Conservation (phyloP, 805 yeast genomes). For the Nakazawaea pomicola region DNA sequence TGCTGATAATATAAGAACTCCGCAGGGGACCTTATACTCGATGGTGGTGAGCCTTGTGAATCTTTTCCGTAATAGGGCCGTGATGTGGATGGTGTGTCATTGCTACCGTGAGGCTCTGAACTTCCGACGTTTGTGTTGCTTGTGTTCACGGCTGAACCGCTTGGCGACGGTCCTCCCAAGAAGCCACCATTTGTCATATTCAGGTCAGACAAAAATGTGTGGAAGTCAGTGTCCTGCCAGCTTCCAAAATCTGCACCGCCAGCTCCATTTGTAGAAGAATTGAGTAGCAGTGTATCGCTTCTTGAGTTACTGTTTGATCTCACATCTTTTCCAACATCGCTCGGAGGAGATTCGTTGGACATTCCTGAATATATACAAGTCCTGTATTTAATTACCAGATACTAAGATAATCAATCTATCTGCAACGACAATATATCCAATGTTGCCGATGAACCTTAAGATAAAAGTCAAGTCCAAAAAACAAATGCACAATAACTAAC, state of each 20-base stretch:
- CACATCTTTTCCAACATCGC: conserved; percentile 4
- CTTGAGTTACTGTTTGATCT: background rate
- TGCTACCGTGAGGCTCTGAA: no score
- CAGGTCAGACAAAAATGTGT: conserved; percentile 7
- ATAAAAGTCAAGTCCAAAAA: no score
- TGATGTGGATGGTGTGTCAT: background rate
- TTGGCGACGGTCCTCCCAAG: background rate
- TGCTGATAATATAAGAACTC: conserved; percentile 11
- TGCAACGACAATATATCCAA: no score
- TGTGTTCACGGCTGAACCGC: background rate
- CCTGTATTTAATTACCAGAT: no score
- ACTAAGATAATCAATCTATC: no score
- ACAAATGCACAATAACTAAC: no score
- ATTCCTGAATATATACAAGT: no score
- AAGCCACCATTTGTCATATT: background rate
- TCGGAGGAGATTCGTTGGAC: conserved; percentile 6
- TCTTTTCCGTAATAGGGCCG: background rate
- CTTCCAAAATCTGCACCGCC: conserved; percentile 1
- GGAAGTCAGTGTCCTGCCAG: conserved; percentile 13
- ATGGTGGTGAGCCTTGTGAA: conserved; percentile 3
- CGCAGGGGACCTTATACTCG: conserved; percentile 9
- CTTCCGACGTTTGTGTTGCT: no score
- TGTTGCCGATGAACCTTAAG: no score
- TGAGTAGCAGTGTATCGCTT: conserved; percentile 1
- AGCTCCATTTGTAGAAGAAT: conserved; percentile 1